phyloP scores from a whole-genome alignment of 2,329 filamentous ascomycete genomes.

The Juglanconis oblonga region DNA sequence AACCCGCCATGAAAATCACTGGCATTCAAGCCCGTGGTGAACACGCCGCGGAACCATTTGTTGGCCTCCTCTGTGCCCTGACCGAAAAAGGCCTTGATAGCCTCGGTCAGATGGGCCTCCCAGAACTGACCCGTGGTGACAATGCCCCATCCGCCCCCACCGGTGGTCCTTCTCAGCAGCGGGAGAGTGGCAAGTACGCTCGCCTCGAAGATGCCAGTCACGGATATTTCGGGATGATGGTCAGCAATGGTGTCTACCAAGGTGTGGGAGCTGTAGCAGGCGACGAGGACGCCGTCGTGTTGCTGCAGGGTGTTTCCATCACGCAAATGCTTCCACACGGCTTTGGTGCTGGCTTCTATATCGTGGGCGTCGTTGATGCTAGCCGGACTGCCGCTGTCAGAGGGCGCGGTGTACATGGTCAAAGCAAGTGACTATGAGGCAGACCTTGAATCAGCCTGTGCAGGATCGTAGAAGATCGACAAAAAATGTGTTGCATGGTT shows the following conservation, averaged over 20 bases:
- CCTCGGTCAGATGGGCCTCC: slow-evolving; percentile 68
- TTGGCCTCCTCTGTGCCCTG: slow-evolving; percentile 28
- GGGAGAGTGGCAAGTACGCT: slow-evolving; percentile 66
- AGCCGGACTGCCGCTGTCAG: slow-evolving; percentile 55
- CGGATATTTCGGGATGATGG: slow-evolving; percentile 38
- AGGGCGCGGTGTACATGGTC: slow-evolving; percentile 64
- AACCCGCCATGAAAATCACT: slow-evolving; percentile 73
- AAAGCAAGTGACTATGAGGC: slow-evolving; percentile 46
- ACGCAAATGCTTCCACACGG: slow-evolving; percentile 56
- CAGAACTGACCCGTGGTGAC: slow-evolving; percentile 84
- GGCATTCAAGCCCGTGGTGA: slow-evolving; percentile 77
- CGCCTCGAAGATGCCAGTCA: slow-evolving; percentile 86
- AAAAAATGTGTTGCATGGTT: neutral
- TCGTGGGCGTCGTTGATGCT: slow-evolving; percentile 78
- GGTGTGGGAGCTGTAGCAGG: slow-evolving; percentile 84
- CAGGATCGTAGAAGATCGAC: neutral
- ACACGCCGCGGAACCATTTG: slow-evolving; percentile 70
- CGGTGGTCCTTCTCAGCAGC: slow-evolving; percentile 36
- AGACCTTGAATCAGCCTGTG: neutral
- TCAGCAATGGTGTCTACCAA: slow-evolving; percentile 61
- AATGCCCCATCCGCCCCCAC: slow-evolving; percentile 64
- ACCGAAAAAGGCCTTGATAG: slow-evolving; percentile 64
- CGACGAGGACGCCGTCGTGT: slow-evolving; percentile 78
- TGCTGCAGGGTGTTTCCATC: slow-evolving; percentile 32
- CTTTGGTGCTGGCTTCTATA: slow-evolving; percentile 59